Percentiles rank a stretch among this genome's conserved stretches.
Evolutionary conservation across 192 early-diverging fungal genomes (phyloP).

Genomic region (Entomortierella parvispora): DNA sequence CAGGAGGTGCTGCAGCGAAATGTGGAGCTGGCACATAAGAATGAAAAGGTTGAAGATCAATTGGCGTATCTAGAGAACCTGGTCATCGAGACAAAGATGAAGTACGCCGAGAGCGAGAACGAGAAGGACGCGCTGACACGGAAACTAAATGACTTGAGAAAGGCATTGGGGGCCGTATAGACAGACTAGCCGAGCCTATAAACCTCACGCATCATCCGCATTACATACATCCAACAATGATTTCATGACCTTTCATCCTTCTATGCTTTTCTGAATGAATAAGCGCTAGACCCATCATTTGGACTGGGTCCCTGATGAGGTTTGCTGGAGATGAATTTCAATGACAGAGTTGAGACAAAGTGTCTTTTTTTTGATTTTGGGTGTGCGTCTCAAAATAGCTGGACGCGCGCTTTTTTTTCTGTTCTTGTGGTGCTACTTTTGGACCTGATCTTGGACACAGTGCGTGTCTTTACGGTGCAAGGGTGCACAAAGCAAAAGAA

Average conservation of each 20-base stretch:
- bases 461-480: no score
- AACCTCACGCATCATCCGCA: no score
- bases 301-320: not conserved
- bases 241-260: not conserved
- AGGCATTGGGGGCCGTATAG: constrained; percentile 59
- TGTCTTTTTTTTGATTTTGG: not conserved
- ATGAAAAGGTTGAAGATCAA: constrained; percentile 71
- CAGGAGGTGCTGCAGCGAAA: constrained; percentile 86
- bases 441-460: no score
- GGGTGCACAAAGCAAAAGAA: no score
- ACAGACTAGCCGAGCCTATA: not conserved
- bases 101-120: constrained; percentile 88
- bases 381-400: not conserved
- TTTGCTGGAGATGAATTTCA: not conserved
- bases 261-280: no score
- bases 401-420: no score
- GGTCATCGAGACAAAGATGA: constrained; percentile 79
- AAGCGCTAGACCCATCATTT: no score
- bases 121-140: constrained; percentile 75
- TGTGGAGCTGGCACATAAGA: constrained; percentile 73
- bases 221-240: no score
- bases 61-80: constrained; percentile 75
- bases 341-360: no score
- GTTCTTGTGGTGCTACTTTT: no score
- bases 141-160: constrained; percentile 74